Evolutionary conservation across 139 green algal genomes (phyloP).

Genomic region (Coelastrella sp.): DNA sequence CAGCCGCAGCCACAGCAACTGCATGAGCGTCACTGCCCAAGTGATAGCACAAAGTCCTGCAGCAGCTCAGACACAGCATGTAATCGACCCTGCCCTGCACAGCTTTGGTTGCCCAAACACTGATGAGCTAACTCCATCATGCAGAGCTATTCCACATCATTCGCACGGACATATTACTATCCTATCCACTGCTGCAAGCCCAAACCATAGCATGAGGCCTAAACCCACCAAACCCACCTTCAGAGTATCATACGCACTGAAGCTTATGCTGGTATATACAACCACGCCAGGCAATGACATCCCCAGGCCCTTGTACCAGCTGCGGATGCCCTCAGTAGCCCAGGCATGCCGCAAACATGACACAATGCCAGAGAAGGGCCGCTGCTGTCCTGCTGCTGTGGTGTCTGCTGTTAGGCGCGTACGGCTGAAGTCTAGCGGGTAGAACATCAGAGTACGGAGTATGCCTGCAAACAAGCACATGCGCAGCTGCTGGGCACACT

Average conservation of each 20-base stretch:
- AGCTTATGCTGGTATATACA: slow-evolving; percentile 72
- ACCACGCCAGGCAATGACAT: slow-evolving; percentile 67
- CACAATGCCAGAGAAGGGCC: slow-evolving; percentile 53
- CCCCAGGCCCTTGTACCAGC: slow-evolving; percentile 71
- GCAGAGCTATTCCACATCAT: neutral
- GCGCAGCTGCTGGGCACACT: no score
- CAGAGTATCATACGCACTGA: slow-evolving; percentile 64
- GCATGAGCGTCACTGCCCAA: no score
- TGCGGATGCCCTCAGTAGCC: slow-evolving; percentile 55
- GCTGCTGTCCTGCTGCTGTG: slow-evolving; percentile 23
- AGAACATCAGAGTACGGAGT: slow-evolving; percentile 60
- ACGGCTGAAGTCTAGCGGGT: slow-evolving; percentile 74
- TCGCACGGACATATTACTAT: neutral
- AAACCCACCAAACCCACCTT: slow-evolving; percentile 47
- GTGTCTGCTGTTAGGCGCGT: slow-evolving; percentile 74
- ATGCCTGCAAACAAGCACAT: slow-evolving; percentile 14
- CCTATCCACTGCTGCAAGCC: no score
- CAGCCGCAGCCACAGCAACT: no score
- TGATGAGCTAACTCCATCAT: no score
- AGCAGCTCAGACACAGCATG: no score
- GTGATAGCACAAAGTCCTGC: no score
- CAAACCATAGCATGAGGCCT: neutral
- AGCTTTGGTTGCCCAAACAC: no score
- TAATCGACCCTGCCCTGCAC: no score
- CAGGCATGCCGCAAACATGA: slow-evolving; percentile 22